phyloP scores from a whole-genome alignment of 2,329 filamentous ascomycete genomes.

The Blumeria graminis region DNA sequence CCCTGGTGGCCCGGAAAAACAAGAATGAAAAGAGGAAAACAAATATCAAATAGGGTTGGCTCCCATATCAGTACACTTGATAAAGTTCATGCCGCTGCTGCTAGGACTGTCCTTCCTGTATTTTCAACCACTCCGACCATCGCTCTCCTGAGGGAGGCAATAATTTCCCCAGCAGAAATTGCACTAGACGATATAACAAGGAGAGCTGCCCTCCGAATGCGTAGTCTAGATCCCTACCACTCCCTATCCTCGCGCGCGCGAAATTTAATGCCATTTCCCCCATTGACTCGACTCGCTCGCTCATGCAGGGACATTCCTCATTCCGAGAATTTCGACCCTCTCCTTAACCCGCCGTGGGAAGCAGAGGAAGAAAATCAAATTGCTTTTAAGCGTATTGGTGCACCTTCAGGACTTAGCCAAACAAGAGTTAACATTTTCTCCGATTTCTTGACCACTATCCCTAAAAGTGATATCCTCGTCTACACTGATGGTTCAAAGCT shows the following conservation, averaged over 20 bases:
- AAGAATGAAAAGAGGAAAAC: neutral
- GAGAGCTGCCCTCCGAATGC: neutral
- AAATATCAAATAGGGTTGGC: no score
- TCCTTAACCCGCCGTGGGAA: neutral
- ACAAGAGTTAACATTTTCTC: neutral
- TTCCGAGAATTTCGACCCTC: no score
- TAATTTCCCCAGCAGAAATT: no score
- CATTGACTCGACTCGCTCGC: neutral
- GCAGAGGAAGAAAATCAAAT: neutral
- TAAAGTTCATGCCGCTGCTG: no score
- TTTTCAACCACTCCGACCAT: no score
- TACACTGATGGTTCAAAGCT: neutral
- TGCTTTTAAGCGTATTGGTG: neutral
- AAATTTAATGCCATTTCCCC: neutral
- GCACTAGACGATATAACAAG: neutral
- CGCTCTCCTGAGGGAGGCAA: neutral
- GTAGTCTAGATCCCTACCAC: neutral
- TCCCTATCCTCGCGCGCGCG: neutral
- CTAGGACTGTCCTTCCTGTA: no score
- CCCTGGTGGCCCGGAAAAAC: neutral
- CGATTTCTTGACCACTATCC: neutral
- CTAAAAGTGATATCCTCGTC: neutral
- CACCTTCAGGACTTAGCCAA: neutral
- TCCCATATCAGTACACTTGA: no score
- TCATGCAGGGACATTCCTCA: neutral